phyloP scores from a whole-genome alignment of 805 yeast genomes.

The Dipodascus geniculatus region DNA sequence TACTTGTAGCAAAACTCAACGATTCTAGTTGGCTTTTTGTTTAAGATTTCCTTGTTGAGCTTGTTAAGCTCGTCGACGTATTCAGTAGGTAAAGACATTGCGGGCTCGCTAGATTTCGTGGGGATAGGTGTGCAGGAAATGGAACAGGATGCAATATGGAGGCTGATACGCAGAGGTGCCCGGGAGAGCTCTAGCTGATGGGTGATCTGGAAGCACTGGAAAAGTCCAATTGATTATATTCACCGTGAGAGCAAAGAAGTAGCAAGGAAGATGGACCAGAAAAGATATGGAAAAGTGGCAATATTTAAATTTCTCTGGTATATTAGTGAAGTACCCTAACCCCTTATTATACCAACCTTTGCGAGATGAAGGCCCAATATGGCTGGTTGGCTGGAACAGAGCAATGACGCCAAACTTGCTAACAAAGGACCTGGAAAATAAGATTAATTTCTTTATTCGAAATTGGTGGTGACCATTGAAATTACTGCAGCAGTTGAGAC shows the following conservation, averaged over 20 bases:
- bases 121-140: no score
- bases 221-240: no score
- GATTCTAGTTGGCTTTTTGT: constrained; percentile 51
- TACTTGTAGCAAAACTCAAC: constrained; percentile 68
- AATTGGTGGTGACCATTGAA: background rate
- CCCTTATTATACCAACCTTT: no score
- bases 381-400: background rate
- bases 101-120: background rate
- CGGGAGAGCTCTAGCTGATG: no score
- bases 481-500: background rate
- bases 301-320: background rate
- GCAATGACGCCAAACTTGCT: background rate
- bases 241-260: background rate
- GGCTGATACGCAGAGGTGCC: no score
- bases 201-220: no score
- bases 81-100: constrained; percentile 28
- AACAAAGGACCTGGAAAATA: background rate
- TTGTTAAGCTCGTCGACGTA: constrained; percentile 45
- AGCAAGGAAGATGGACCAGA: background rate
- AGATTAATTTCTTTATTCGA: background rate
- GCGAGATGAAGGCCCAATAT: background rate
- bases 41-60: constrained; percentile 45
- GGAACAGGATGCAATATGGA: no score
- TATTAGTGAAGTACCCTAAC: background rate
- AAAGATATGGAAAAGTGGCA: constrained; percentile 1